Percentiles rank a stretch among this genome's conserved stretches.
Conservation (phyloP, 345 rosid species). For the Mallotus nudiflorus region DNA sequence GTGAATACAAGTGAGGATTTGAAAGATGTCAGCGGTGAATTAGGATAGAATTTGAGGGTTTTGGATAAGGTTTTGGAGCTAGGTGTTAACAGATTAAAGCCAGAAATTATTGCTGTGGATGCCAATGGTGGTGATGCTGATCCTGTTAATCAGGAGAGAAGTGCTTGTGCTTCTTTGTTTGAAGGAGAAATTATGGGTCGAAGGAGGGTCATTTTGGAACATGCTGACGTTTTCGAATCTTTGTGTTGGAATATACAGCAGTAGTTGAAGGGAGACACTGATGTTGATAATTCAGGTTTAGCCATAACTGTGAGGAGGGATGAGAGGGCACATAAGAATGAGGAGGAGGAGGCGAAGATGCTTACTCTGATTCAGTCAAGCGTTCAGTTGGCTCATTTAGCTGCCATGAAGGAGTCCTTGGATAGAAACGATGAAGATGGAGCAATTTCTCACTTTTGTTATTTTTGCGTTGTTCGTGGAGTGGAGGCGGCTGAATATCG, state of each 20-base stretch:
- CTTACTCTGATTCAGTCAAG: conserved; percentile 52
- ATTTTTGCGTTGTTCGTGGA: conserved; percentile 66
- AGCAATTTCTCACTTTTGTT: conserved; percentile 57
- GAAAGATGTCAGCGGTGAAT: conserved; percentile 35
- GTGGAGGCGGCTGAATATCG: conserved; percentile 65
- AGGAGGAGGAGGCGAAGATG: conserved; percentile 47
- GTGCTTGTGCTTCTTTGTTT: conserved; percentile 22
- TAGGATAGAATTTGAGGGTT: conserved; percentile 45
- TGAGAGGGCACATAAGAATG: conserved; percentile 34
- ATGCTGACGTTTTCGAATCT: conserved; percentile 65
- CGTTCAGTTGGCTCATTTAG: conserved; percentile 78
- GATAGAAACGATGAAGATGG: conserved; percentile 53
- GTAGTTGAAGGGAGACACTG: conserved; percentile 53
- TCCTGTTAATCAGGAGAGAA: conserved; percentile 16
- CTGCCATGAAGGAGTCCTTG: conserved; percentile 49
- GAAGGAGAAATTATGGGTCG: conserved; percentile 51
- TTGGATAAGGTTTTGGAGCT: conserved; percentile 60
- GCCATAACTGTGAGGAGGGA: conserved; percentile 46
- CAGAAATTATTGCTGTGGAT: conserved; percentile 39
- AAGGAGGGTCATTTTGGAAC: conserved; percentile 53
- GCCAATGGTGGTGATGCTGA: conserved; percentile 16
- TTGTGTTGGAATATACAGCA: conserved; percentile 64
- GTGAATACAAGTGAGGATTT: conserved; percentile 26
- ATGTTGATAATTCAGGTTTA: conserved; percentile 41
- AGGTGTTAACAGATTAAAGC: conserved; percentile 64